Base-by-base conservation (phyloP, 176 grass and related monocot species). In the Oryza glaberrima region DNA sequence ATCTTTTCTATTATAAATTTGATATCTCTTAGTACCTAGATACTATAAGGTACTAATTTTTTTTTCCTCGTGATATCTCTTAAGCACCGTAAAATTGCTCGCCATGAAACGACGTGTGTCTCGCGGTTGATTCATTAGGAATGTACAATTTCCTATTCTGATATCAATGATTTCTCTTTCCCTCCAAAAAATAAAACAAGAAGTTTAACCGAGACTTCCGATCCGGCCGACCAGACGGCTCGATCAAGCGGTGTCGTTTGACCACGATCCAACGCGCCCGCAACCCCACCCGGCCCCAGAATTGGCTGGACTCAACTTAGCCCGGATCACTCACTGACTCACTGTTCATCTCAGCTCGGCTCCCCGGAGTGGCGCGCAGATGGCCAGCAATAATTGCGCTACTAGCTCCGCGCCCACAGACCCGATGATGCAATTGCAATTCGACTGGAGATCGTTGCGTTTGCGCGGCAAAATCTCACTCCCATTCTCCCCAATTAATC, bases 401-500 rank as follows among this genome's bases (percentile, higher is more conserved):
- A 14, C 15, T 48, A 48, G 73, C 67, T 26, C 63, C 51, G 82
- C 82, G 83, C 52, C 83, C 67, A 65, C 78, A 82, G 52, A 20
- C 47, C 43, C 54, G 17, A 35, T 11, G 28, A 44, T 74, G 69
- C 83, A 68, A 40, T 81, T 67, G 54, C 70, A 14, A 20, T 3
- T 38, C 67, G 34, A 32, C 34, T 76, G 82, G 66, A 51, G 51
- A 56, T 47, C 45, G 45, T 17, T 56, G 38, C 38, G 19, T 9
- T 26, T 69, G 61, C 83, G 67, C 78, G 47, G 34, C 83, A 83
- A 82, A 79, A 90, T 86, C 88, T 69, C 78, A 78, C 16, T 65
- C 19, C 0, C 23, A 32, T 22, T 73, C 66, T 69, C 48, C 20
- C 23, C 43, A 35, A 83, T 82, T 36, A 75, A 77, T 71, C 20